phyloP scores from a whole-genome alignment of 352 stramenopile species.

The Phytophthora hibernalis region DNA sequence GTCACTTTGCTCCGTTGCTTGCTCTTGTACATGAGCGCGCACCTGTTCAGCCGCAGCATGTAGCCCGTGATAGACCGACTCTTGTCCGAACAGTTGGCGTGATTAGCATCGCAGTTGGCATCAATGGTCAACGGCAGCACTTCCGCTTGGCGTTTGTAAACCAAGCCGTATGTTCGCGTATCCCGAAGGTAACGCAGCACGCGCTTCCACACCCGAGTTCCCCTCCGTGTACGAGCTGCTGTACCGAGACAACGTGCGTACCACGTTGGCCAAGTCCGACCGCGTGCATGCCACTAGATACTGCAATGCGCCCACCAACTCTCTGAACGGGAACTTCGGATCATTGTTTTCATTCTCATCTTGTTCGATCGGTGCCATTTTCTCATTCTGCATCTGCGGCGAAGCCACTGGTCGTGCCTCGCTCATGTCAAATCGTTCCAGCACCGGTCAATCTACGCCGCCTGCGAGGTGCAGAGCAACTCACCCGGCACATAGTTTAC shows the following conservation, averaged over 20 bases:
- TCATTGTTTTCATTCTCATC: slow-evolving; percentile 1
- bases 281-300: no score
- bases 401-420: not conserved
- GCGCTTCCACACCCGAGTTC: not conserved
- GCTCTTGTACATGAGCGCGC: no score
- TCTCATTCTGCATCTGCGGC: not conserved
- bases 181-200: not conserved
- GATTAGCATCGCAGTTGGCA: not conserved
- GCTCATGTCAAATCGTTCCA: not conserved
- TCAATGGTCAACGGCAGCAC: not conserved
- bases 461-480: not conserved
- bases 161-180: not conserved
- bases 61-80: no score
- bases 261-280: not conserved
- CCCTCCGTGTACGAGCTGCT: slow-evolving; percentile 1
- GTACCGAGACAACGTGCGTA: not conserved
- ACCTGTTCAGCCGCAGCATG: no score
- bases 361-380: not conserved
- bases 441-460: not conserved
- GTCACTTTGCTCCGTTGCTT: no score
- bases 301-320: no score
- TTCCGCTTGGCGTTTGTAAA: not conserved
- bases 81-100: no score
- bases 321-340: not conserved
- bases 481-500: not conserved